phyloP scores from a whole-genome alignment of 2,329 filamentous ascomycete genomes.

The Albifimbria verrucaria region DNA sequence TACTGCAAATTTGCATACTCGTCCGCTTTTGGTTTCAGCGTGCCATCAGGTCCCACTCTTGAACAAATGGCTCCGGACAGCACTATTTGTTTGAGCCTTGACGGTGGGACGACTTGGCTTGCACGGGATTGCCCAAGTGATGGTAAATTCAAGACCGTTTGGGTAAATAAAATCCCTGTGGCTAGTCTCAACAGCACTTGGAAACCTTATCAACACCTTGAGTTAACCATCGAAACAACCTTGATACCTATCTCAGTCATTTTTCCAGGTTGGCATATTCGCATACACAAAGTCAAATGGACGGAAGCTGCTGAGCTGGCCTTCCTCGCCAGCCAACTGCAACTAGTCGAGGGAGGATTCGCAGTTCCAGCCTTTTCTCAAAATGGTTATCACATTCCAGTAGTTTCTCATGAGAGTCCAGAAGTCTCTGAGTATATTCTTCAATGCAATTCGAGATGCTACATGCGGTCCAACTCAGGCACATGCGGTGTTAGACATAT shows the following conservation, averaged over 20 bases:
- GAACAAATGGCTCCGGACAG: slow-evolving; percentile 32
- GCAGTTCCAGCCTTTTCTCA: neutral
- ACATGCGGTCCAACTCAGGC: neutral
- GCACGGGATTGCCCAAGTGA: neutral
- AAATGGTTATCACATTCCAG: neutral
- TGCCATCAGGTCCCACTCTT: slow-evolving; percentile 33
- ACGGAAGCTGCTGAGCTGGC: neutral
- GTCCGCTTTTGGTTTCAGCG: slow-evolving; percentile 42
- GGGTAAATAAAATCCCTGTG: neutral
- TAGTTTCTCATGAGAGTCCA: neutral
- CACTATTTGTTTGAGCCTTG: slow-evolving; percentile 23
- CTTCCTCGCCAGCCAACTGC: neutral
- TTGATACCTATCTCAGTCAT: neutral
- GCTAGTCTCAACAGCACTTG: neutral
- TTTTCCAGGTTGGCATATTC: neutral
- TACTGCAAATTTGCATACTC: slow-evolving; percentile 48
- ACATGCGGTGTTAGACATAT: neutral
- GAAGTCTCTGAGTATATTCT: neutral
- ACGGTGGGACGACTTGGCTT: slow-evolving; percentile 26
- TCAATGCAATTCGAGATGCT: neutral
- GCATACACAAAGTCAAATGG: neutral
- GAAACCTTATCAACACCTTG: neutral
- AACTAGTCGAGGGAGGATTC: neutral
- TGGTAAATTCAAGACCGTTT: neutral
- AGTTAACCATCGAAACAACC: neutral